Conservation (phyloP, 2,329 filamentous ascomycete genomes). For the Sphaerostilbella broomeana region DNA sequence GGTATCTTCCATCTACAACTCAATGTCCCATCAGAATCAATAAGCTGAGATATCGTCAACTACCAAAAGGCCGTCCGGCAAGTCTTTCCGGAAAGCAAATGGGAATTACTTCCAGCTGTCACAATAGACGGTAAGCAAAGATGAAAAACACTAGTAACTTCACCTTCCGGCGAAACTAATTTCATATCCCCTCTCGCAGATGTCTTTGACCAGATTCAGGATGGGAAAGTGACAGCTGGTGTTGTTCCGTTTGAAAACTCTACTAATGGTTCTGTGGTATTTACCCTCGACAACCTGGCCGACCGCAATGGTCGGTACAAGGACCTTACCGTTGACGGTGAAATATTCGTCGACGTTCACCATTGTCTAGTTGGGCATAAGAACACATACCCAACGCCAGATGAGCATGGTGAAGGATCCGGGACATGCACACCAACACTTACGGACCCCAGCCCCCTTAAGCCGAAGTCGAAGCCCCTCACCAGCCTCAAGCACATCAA, state of each 20-base stretch:
- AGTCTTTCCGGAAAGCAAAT: constrained; percentile 42
- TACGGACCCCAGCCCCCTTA: constrained; percentile 36
- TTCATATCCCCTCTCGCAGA: constrained; percentile 41
- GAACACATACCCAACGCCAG: constrained; percentile 20
- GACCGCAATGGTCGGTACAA: constrained; percentile 59
- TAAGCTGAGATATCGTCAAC: neutral
- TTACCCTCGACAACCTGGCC: constrained; percentile 82
- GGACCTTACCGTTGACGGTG: constrained; percentile 70
- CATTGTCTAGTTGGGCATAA: constrained; percentile 71
- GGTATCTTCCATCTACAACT: constrained; percentile 25
- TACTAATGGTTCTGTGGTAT: constrained; percentile 85
- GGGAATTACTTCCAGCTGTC: constrained; percentile 42
- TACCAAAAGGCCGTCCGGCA: constrained; percentile 42
- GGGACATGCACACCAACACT: constrained; percentile 46
- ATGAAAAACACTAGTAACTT: neutral
- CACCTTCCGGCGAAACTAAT: neutral
- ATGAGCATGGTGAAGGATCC: constrained; percentile 29
- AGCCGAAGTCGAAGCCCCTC: constrained; percentile 42
- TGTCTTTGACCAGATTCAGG: constrained; percentile 73
- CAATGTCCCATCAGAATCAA: neutral
- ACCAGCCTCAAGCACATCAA: constrained; percentile 54
- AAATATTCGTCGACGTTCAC: constrained; percentile 80
- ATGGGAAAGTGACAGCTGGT: constrained; percentile 57
- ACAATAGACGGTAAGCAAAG: constrained; percentile 42
- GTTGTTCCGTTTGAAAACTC: constrained; percentile 96